Evolutionary conservation across 1,284 basidiomycete genomes (phyloP).

Genomic region (Sparassis latifolia): DNA sequence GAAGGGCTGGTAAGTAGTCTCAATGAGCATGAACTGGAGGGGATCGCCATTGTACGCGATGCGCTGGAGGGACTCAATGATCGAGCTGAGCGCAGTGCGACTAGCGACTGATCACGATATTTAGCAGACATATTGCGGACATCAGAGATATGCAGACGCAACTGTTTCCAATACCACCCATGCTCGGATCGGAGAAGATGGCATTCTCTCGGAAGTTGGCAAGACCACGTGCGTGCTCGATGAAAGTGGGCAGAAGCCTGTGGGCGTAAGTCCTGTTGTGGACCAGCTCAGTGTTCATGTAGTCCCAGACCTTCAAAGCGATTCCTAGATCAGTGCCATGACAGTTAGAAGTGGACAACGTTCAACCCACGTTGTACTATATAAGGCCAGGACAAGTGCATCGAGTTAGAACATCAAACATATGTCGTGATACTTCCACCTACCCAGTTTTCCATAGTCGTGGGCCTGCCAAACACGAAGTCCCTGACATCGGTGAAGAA

Average conservation of each 20-base stretch:
- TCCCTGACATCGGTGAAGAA: constrained; percentile 65
- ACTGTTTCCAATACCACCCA: constrained; percentile 73
- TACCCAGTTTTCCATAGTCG: constrained; percentile 65
- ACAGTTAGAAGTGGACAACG: not conserved
- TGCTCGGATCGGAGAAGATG: constrained; percentile 62
- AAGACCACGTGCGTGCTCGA: constrained; percentile 63
- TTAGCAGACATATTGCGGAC: not conserved
- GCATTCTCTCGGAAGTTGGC: constrained; percentile 77
- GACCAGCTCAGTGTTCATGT: constrained; percentile 64
- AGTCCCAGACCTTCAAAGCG: constrained; percentile 59
- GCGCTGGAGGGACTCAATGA: constrained; percentile 64
- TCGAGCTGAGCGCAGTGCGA: constrained; percentile 65
- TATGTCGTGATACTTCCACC: constrained; percentile 47
- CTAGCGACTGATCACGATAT: constrained; percentile 59
- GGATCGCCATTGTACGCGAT: constrained; percentile 75
- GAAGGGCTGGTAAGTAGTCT: constrained; percentile 86
- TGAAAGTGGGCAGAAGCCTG: constrained; percentile 60
- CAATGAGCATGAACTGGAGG: constrained; percentile 68
- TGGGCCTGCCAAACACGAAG: constrained; percentile 64
- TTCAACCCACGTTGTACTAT: not conserved
- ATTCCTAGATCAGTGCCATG: not conserved
- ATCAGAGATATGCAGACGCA: not conserved
- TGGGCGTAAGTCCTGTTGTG: constrained; percentile 77
- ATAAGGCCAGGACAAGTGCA: not conserved
- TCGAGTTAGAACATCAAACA: constrained; percentile 18